A percentile compares a stretch with the other conserved stretches of the same genome.
phyloP scores from a whole-genome alignment of 768 basidiomycete species.

The Erythrobasidium yunnanense region DNA sequence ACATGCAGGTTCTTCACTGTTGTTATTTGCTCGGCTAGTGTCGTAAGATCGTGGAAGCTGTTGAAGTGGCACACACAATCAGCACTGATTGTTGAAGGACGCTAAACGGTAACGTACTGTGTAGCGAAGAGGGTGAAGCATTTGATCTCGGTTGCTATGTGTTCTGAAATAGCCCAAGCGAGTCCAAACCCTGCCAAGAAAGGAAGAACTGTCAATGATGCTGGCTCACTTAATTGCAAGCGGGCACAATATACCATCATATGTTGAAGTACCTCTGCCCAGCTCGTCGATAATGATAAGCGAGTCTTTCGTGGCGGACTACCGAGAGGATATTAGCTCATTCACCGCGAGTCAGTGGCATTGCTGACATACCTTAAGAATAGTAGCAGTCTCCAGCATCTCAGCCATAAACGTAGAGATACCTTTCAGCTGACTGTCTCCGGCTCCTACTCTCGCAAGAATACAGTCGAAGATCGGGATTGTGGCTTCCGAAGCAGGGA shows the following conservation, averaged over 20 bases:
- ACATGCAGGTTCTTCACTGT: constrained; percentile 94
- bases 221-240: background rate
- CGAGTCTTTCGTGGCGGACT: constrained; percentile 86
- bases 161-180: constrained; percentile 98
- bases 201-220: background rate
- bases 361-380: constrained; percentile 58
- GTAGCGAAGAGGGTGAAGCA: constrained; percentile 95
- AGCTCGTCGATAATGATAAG: constrained; percentile 96
- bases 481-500: constrained; percentile 75
- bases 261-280: constrained; percentile 82
- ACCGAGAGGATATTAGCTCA: background rate
- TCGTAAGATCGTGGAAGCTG: constrained; percentile 83
- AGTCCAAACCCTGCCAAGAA: constrained; percentile 59
- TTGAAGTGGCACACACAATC: constrained; percentile 39
- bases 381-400: constrained; percentile 96
- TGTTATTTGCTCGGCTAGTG: constrained; percentile 68
- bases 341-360: background rate
- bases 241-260: constrained; percentile 53
- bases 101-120: constrained; percentile 38
- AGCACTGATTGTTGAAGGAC: background rate
- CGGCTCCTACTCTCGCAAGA: constrained; percentile 88
- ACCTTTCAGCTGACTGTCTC: constrained; percentile 93
- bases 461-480: constrained; percentile 93
- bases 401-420: constrained; percentile 99
- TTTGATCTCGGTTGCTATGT: constrained; percentile 82